phyloP scores from a whole-genome alignment of 352 stramenopile species.

The Thalassiosira livingstoniorum region DNA sequence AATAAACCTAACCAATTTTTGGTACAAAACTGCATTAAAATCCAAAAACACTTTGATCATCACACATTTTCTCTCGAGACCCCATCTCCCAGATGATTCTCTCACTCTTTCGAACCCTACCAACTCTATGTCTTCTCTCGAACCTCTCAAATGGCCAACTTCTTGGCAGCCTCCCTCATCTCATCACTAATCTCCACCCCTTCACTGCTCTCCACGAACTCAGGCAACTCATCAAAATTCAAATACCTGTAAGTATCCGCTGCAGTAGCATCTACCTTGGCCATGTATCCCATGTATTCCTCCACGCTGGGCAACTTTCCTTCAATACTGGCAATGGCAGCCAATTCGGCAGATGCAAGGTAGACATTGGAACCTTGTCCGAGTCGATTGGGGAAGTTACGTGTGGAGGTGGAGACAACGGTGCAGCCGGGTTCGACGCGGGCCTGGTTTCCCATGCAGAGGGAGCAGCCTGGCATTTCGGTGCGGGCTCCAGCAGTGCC shows the following conservation, averaged over 20 bases:
- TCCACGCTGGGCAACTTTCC: constrained; percentile 85
- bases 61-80: too few species aligned
- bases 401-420: constrained; percentile 87
- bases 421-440: constrained; percentile 87
- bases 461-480: constrained; percentile 89
- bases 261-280: constrained; percentile 82
- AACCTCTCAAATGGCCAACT: constrained; percentile 50
- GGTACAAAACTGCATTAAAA: too few species aligned
- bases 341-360: constrained; percentile 87
- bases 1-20: too few species aligned
- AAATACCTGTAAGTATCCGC: constrained; percentile 89
- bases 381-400: constrained; percentile 90
- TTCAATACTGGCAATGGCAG: constrained; percentile 85
- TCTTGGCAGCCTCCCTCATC: constrained; percentile 83
- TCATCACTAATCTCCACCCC: constrained; percentile 85
- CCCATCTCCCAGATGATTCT: too few species aligned
- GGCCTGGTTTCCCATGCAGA: constrained; percentile 91
- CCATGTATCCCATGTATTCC: constrained; percentile 87
- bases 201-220: constrained; percentile 83
- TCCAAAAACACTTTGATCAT: too few species aligned
- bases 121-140: not conserved
- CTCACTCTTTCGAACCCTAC: too few species aligned
- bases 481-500: constrained; percentile 85
- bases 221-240: constrained; percentile 88
- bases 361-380: constrained; percentile 89